A percentile compares a stretch with the other conserved stretches of the same genome.
phyloP scores from a whole-genome alignment of 2,329 filamentous ascomycete species.

The Thermochaetoides dissita region DNA sequence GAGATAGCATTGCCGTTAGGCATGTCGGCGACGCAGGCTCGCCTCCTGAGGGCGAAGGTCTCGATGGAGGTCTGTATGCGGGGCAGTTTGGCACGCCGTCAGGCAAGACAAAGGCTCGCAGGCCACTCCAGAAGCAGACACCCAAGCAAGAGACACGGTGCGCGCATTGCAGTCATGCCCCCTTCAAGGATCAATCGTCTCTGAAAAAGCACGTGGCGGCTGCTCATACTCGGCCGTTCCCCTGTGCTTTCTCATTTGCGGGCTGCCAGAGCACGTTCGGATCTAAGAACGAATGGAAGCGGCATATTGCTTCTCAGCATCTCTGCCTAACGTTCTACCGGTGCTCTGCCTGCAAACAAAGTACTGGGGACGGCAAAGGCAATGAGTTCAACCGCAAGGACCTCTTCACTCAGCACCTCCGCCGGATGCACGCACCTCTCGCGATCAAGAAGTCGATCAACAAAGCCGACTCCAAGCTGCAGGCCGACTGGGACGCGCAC shows the following conservation, averaged over 20 bases:
- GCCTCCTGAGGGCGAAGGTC: conserved; percentile 27
- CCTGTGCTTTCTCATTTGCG: conserved; percentile 73
- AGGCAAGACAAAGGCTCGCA: conserved; percentile 28
- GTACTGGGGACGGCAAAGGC: conserved; percentile 39
- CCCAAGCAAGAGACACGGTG: conserved; percentile 49
- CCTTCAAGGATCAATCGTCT: conserved; percentile 54
- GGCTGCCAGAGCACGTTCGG: conserved; percentile 73
- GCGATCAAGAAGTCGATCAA: conserved; percentile 44
- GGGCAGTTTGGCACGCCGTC: conserved; percentile 23
- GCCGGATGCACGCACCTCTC: conserved; percentile 77
- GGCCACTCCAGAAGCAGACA: conserved; percentile 32
- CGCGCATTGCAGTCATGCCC: conserved; percentile 46
- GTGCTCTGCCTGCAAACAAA: conserved; percentile 46
- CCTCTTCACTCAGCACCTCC: conserved; percentile 84
- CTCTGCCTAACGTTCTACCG: conserved; percentile 55
- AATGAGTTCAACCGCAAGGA: conserved; percentile 88
- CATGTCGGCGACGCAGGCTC: conserved; percentile 27
- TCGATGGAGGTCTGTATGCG: conserved; percentile 24
- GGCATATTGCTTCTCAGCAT: conserved; percentile 84
- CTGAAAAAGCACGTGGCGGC: conserved; percentile 54
- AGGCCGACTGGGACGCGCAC: conserved; percentile 49
- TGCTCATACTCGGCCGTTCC: conserved; percentile 60
- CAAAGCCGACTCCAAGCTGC: conserved; percentile 44
- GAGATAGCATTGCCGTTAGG: conserved; percentile 19
- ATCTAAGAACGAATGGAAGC: conserved; percentile 96